phyloP scores from a whole-genome alignment of 768 basidiomycete species.

The Pulveroboletus frians region DNA sequence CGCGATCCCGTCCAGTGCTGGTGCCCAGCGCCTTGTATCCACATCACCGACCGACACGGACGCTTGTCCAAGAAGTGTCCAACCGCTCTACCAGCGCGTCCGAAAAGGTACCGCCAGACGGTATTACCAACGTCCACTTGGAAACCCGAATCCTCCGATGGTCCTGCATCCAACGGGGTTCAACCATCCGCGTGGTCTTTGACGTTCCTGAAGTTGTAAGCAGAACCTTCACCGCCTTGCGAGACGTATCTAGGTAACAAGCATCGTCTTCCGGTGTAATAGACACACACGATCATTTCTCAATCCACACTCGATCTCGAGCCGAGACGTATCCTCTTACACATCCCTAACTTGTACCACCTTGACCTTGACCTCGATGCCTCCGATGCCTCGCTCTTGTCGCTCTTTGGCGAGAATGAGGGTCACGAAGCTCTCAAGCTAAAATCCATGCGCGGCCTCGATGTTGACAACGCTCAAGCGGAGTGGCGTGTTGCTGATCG shows the following conservation, averaged over 20 bases:
- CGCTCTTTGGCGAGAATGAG: slow-evolving; percentile 13
- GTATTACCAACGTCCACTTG: slow-evolving; percentile 37
- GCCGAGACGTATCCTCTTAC: slow-evolving; percentile 49
- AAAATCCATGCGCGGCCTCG: slow-evolving; percentile 53
- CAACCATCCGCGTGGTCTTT: slow-evolving; percentile 45
- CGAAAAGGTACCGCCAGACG: slow-evolving; percentile 30
- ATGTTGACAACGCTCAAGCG: slow-evolving; percentile 58
- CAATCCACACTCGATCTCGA: slow-evolving; percentile 62
- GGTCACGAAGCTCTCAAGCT: slow-evolving; percentile 38
- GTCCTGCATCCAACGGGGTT: slow-evolving; percentile 46
- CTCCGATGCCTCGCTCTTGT: slow-evolving; percentile 50
- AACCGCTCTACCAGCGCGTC: slow-evolving; percentile 38
- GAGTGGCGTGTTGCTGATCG: slow-evolving; percentile 63
- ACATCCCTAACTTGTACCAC: slow-evolving; percentile 41
- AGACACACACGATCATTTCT: slow-evolving; percentile 46
- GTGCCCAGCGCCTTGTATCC: slow-evolving; percentile 46
- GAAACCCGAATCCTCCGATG: slow-evolving; percentile 37
- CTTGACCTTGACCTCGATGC: slow-evolving; percentile 57
- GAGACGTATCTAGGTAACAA: slow-evolving; percentile 7
- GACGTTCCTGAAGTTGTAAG: slow-evolving; percentile 55
- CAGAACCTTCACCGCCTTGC: slow-evolving; percentile 10
- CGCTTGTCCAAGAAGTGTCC: slow-evolving; percentile 31
- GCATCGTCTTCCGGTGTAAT: neutral
- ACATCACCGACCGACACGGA: slow-evolving; percentile 8
- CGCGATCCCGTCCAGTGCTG: slow-evolving; percentile 49